phyloP scores from a whole-genome alignment of 768 basidiomycete genomes.

The Paxillus ammoniavirescens region DNA sequence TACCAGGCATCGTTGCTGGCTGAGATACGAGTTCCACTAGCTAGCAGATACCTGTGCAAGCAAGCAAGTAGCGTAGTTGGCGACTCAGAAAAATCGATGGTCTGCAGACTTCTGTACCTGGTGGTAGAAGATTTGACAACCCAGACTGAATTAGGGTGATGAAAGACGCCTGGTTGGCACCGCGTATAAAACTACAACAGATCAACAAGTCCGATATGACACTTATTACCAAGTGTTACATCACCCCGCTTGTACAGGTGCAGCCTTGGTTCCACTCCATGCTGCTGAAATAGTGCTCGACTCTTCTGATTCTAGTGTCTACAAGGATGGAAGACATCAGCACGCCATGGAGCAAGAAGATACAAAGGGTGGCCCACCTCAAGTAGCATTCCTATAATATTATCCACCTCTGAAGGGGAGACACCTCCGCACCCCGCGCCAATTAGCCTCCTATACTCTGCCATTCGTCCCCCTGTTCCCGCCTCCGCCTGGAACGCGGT shows the following conservation, averaged over 20 bases:
- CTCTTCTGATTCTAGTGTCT: constrained; percentile 85
- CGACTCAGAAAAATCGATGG: too few species aligned
- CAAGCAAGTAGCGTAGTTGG: too few species aligned
- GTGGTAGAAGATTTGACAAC: not conserved
- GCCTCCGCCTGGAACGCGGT: constrained; percentile 85
- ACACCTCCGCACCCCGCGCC: constrained; percentile 89
- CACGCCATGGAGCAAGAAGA: not conserved
- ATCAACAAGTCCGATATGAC: constrained; percentile 1
- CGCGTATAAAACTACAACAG: constrained; percentile 9
- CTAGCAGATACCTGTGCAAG: too few species aligned
- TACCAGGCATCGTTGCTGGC: not conserved
- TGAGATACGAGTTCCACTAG: too few species aligned
- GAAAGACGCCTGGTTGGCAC: not conserved
- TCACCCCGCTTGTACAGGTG: constrained; percentile 21
- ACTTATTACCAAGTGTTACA: not conserved
- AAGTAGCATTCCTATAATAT: constrained; percentile 77
- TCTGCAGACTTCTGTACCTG: not conserved
- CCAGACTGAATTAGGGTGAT: not conserved
- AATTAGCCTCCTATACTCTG: constrained; percentile 85
- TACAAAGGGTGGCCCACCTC: constrained; percentile 52
- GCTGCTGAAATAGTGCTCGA: constrained; percentile 54
- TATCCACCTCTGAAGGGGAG: constrained; percentile 83
- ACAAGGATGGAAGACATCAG: constrained; percentile 7
- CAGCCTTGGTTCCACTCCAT: constrained; percentile 36
- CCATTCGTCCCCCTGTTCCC: constrained; percentile 86